Percentiles rank a stretch among this genome's conserved stretches.
Conservation (phyloP, 345 rosid species). For the Linum usitatissimum region DNA sequence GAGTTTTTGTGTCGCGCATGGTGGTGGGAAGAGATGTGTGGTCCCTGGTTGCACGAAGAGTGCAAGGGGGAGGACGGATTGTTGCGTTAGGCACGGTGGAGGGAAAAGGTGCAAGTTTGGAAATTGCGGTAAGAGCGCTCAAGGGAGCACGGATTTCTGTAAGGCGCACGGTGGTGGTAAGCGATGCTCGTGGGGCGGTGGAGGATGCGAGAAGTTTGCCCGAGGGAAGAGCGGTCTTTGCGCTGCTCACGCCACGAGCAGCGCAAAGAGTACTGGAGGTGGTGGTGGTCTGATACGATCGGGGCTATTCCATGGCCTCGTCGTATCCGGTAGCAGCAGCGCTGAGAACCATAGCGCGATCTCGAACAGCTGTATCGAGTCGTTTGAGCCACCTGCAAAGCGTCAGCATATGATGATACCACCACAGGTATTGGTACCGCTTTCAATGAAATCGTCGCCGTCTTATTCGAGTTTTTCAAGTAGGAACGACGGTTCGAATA, state of each 20-base stretch:
- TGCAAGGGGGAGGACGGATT: constrained; percentile 94
- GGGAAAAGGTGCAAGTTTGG: constrained; percentile 66
- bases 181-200: constrained; percentile 65
- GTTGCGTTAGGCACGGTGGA: constrained; percentile 88
- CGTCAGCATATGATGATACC: constrained; percentile 68
- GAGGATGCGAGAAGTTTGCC: constrained; percentile 72
- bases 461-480: constrained; percentile 27
- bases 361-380: constrained; percentile 39
- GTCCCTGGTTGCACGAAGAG: constrained; percentile 81
- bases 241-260: constrained; percentile 50
- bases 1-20: constrained; percentile 85
- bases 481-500: constrained; percentile 21
- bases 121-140: constrained; percentile 89
- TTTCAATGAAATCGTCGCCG: constrained; percentile 60
- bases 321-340: constrained; percentile 35
- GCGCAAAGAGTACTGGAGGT: constrained; percentile 34
- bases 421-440: constrained; percentile 78
- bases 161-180: constrained; percentile 97
- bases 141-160: constrained; percentile 92
- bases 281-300: constrained; percentile 54
- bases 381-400: constrained; percentile 34
- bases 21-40: constrained; percentile 93
- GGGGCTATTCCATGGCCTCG: constrained; percentile 84
- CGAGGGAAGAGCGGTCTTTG: constrained; percentile 92
- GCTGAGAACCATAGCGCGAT: constrained; percentile 34